Base-by-base conservation (phyloP, 768 basidiomycete species). In the Russula vinacea region DNA sequence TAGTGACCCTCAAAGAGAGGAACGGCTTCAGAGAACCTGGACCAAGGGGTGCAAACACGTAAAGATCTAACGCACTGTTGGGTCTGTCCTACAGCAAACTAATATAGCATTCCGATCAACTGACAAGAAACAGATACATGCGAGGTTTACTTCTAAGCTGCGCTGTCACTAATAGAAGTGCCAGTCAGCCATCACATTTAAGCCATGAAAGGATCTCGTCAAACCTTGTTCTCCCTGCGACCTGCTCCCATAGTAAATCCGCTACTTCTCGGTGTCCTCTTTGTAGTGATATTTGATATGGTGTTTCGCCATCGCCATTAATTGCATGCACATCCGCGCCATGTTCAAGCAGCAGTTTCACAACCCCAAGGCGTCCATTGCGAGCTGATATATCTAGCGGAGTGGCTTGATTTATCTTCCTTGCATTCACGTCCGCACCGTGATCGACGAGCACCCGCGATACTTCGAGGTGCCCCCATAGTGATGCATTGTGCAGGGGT, bases 401-500 rank as follows among this genome's bases (percentile, higher is more conserved):
- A 7, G 35, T 35, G 4, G 4, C 3, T 8, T 35, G 35, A 35
- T 3, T 10, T 7, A 8, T 8, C 33, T 35, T 35, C 35, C 16
- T 42, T 5, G 47, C 35, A 16, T 57, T 51, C n/a, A 62, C 50
- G 6, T 62, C 22, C 1, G 56, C 62, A 14, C 62, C 62, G 11
- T 19, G 22, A 5, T 52, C 50, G 24, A 62, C 1, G 22, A 62
- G 29, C 16, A 51, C 14, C 5, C 45, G 37, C 10, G 50, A 50
- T 14, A 62, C 33, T 2, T 56, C 45, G 24, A 32, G 0, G 5
- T 56, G 45, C 6, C 54, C 61, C 0, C 3, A 1, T 16, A 4
- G 14, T 9, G 61, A 62, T 22, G 54, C 45, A 2, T 6, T 0
- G 7, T 56, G 54, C 14, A 62, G 29, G 2, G 54, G 45, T 4